Base-by-base conservation (phyloP, 2,329 filamentous ascomycete genomes). In the Sclerotiophoma versabilis region DNA sequence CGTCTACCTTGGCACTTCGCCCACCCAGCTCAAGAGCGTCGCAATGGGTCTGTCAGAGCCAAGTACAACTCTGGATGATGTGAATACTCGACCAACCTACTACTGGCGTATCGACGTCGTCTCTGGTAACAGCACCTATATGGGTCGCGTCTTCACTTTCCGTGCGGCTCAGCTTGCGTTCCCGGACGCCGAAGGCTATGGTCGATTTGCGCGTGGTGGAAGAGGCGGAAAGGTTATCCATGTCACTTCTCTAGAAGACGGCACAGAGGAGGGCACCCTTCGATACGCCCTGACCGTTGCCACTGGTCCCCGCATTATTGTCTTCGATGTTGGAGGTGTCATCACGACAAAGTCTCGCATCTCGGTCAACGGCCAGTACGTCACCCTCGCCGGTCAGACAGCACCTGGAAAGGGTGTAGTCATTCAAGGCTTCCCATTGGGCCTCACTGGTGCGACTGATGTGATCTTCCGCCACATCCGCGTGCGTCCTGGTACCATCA, bases 171-270 rank as follows among this genome's bases (percentile, higher is more conserved):
- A 74, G 36, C 63, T 76, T 7, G 74, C 75, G 0, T 77, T 77
- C 19, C 74, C 73, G 2, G 75, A 72, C 4, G 75, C 75, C n/a
- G 73, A 76, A 39, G 75, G 75, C 0, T 75, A 63, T 34, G 72
- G 72, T 14, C 64, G 73, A 29, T 67, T 58, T 60, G 70, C 72
- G 0, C 70, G 72, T 29, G 75, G 75, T 34, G 75, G 75, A 22
- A 69, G 75, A 23, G 68, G 71, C 14, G 75, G 75, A 1, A 63
- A 69, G 20, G 71, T 77, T 1, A 60, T 76, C 57, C 73, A 77
- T 15, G 73, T 77, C 10, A 76, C 72, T 1, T 74, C 70, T 23
- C 68, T 77, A 2, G 66, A 70, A 36, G 75, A 74, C 20, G 68
- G 42, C 12, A 50, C 51, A 10, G 69, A 67, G 1, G 50, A 60